A percentile compares a stretch with the other conserved stretches of the same genome.
These are phyloP conservation scores for Aegilops longissima DNA, from an alignment of 176 grass and related monocot species.

Conservation along the genomic window DNA sequence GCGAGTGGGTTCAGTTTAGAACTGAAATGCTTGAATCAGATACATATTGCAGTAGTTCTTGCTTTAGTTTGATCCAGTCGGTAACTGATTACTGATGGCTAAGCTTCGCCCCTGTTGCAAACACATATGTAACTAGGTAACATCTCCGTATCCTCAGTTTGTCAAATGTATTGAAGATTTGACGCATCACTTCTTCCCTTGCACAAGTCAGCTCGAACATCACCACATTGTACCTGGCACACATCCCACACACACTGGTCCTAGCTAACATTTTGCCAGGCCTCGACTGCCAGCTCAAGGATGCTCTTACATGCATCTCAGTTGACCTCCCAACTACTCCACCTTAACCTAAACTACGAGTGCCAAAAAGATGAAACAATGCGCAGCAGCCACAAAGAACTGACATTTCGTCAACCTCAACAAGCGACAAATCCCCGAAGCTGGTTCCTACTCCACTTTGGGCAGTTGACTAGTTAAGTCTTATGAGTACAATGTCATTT, in stretches of 20 bases:
- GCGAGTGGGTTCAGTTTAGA: not conserved
- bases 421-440: not conserved
- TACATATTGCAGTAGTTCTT: not conserved
- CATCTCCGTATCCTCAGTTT: too few relatives aligned
- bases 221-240: constrained; percentile 19
- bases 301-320: not conserved
- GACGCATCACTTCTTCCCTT: too few relatives aligned
- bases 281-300: not conserved
- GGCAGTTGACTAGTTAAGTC: not conserved
- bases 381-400: not conserved
- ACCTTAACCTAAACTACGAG: not conserved
- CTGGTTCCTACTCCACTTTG: not conserved
- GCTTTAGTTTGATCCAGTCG: not conserved
- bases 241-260: not conserved
- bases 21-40: constrained; percentile 9
- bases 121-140: too few relatives aligned
- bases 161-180: too few relatives aligned
- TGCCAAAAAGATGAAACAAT: not conserved
- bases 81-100: too few relatives aligned
- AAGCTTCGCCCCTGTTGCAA: too few relatives aligned
- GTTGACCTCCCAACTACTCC: not conserved
- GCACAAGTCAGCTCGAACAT: not conserved
- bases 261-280: not conserved
- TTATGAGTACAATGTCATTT: not conserved
- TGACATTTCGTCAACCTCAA: constrained; percentile 21